phyloP scores from a whole-genome alignment of 78 protist species.

The Dictyostelium discoideum region dicty_2.7 NC_007090.3:302501-303000 shows the following conservation, averaged over 20 bases:
- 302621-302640: not conserved
- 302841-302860: slow-evolving; percentile 26
- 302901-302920: slow-evolving; percentile 30
- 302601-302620: not conserved
- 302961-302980: not conserved
- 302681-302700: not conserved
- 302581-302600: not conserved
- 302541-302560: not conserved
- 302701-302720: not conserved
- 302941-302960: not conserved
- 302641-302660: not conserved
- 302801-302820: not conserved
- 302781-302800: not conserved
- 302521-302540: not conserved
- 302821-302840: slow-evolving; percentile 32
- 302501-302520: not conserved
- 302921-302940: not conserved
- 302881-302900: slow-evolving; percentile 1
- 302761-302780: not conserved
- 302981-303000: not conserved
- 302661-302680: not conserved
- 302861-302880: slow-evolving; percentile 22
- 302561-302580: not conserved
- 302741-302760: not conserved
- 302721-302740: not conserved